Base-by-base conservation (phyloP, 495 filamentous ascomycete species). In the Articulospora tetracladia region DNA sequence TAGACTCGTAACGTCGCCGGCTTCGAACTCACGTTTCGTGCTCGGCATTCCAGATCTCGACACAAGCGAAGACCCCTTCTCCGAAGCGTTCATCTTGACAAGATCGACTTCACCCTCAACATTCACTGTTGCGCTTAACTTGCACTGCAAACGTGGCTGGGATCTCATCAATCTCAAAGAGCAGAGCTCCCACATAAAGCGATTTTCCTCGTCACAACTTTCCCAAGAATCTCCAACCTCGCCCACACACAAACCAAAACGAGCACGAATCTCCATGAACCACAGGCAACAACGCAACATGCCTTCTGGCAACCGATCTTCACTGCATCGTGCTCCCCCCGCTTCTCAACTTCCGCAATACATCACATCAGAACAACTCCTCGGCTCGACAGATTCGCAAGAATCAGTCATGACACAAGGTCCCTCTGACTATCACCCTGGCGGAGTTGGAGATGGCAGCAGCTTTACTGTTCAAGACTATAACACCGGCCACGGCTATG, bases 381-480 rank as follows among this genome's bases (percentile, higher is more conserved):
- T 20, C 24, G 20, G 28, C 23, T 53, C 51, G 3, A 30, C 4
- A 28, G 51, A 26, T n/a, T 53, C 51, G 3, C 24, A 32, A 19
- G 51, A 53, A 53, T 53, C 51, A 11, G 20, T 53, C 24, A 27
- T 53, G 24, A 28, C 51, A 1, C 51, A 53, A 30, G 27, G 17
- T 15, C 51, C 51, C 10, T 2, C 4, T 32, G 12, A 25, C 10
- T 44, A 11, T 17, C 39, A 44, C 15, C 8, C 30, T 32, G 12
- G 39, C n/a, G n/a, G 17, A 53, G 19, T 13, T 24, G 22, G 19
- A 13, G 25, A 15, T 51, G 24, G 27, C 25, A 34, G 51, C 51
- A 53, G 8, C 51, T 44, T 44, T 44, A 17, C 39, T 44, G 39
- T 44, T 7, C 39, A 44, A 44, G 39, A 44, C 15, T 44, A 44